Percentiles rank a stretch among this genome's conserved stretches.
phyloP scores from a whole-genome alignment of 257 asterid species.

The Ocimum tenuiflorum region DNA sequence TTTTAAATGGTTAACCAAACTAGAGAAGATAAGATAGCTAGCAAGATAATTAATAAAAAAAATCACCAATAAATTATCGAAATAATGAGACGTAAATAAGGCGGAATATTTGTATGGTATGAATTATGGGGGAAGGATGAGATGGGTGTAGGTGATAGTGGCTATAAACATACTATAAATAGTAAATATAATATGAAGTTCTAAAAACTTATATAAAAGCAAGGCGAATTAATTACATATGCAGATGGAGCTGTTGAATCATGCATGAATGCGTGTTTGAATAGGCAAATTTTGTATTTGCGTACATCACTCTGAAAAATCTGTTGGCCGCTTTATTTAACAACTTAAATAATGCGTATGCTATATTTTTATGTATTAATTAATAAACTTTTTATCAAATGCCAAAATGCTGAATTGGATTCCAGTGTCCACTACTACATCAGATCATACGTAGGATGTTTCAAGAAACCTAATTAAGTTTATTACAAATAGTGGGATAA shows the following conservation, averaged over 20 bases:
- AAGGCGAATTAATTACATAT: too few species aligned
- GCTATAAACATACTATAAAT: not conserved
- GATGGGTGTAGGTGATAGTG: not conserved
- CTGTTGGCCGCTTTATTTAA: not conserved
- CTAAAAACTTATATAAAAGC: not conserved
- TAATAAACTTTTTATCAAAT: not conserved
- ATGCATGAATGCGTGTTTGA: conserved; percentile 3
- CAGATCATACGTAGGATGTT: not conserved
- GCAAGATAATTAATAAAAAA: not conserved
- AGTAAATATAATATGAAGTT: not conserved
- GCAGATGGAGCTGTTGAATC: too few species aligned
- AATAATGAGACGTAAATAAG: not conserved
- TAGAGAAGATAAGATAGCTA: too few species aligned
- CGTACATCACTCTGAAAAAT: not conserved
- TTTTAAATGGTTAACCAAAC: not conserved
- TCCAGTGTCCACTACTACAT: conserved; percentile 5
- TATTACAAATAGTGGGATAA: too few species aligned
- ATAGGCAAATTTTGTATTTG: not conserved
- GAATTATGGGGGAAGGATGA: not conserved
- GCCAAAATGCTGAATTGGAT: conserved; percentile 17
- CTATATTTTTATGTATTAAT: not conserved
- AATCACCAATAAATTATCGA: not conserved
- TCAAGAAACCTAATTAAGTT: too few species aligned
- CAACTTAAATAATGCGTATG: too few species aligned
- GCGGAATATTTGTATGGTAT: not conserved